Percentiles rank a stretch among this genome's conserved stretches.
phyloP scores from a whole-genome alignment of 1,284 basidiomycete genomes.

The Quambalaria eucalypti region DNA sequence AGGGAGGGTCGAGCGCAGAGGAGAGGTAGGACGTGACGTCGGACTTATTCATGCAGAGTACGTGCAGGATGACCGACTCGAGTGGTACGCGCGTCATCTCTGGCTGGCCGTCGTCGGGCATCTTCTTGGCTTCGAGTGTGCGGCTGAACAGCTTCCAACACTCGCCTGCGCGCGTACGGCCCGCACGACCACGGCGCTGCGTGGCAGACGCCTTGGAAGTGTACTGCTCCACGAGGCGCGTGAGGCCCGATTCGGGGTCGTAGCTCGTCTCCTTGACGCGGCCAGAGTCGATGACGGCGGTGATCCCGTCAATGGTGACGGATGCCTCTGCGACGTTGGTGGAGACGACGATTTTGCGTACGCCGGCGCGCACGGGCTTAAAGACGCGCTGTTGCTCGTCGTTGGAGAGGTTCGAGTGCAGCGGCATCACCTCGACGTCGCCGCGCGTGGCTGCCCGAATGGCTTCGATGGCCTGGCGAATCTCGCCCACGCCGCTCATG shows the following conservation, averaged over 20 bases:
- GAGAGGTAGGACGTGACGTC: conserved; percentile 62
- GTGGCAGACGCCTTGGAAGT: conserved; percentile 69
- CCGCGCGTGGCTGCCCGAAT: conserved; percentile 50
- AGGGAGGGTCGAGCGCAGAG: conserved; percentile 75
- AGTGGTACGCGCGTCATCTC: conserved; percentile 84
- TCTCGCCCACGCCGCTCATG: conserved; percentile 58
- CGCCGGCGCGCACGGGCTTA: conserved; percentile 50
- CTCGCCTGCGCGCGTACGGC: conserved; percentile 56
- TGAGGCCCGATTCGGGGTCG: conserved; percentile 67
- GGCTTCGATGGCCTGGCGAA: conserved; percentile 61
- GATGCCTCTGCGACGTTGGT: conserved; percentile 90
- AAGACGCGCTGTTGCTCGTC: conserved; percentile 79
- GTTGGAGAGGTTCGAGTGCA: conserved; percentile 80
- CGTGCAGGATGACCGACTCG: conserved; percentile 70
- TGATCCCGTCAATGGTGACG: conserved; percentile 63
- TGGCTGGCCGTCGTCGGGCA: conserved; percentile 61
- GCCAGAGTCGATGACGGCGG: conserved; percentile 59
- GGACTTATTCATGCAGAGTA: conserved; percentile 67
- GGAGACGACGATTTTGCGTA: conserved; percentile 76
- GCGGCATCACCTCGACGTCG: conserved; percentile 62
- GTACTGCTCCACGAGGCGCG: conserved; percentile 68
- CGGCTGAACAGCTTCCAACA: conserved; percentile 62
- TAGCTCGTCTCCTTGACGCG: conserved; percentile 82
- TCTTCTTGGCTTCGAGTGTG: conserved; percentile 60
- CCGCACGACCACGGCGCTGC: conserved; percentile 81